Evolutionary conservation across 2,329 filamentous ascomycete species (phyloP).

Genomic region (Thielaviopsis euricoi): DNA sequence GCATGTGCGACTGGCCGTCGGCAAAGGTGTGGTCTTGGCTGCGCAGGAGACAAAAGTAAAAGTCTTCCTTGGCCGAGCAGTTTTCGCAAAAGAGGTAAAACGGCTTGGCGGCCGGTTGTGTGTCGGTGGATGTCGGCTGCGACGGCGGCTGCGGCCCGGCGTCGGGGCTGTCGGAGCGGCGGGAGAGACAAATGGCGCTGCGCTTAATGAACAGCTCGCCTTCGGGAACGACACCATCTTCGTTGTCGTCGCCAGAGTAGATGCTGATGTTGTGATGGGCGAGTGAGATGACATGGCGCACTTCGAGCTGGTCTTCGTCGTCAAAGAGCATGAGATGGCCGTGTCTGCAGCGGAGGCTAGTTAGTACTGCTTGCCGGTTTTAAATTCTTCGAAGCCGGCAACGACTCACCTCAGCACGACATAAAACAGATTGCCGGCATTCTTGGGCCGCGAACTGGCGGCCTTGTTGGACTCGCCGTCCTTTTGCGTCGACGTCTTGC

Average conservation of each 20-base stretch:
- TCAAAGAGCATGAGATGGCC: slow-evolving; percentile 97
- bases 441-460: slow-evolving; percentile 38
- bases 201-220: slow-evolving; percentile 92
- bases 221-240: slow-evolving; percentile 57
- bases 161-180: slow-evolving; percentile 40
- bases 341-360: slow-evolving; percentile 54
- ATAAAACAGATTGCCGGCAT: slow-evolving; percentile 78
- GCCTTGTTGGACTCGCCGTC: slow-evolving; percentile 32
- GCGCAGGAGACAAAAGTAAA: slow-evolving; percentile 81
- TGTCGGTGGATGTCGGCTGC: too few species aligned
- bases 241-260: slow-evolving; percentile 62
- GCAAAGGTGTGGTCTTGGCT: slow-evolving; percentile 56
- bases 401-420: slow-evolving; percentile 61
- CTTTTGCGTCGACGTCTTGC: slow-evolving; percentile 32
- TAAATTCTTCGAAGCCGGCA: too few species aligned
- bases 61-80: slow-evolving; percentile 92
- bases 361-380: too few species aligned
- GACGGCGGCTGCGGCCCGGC: slow-evolving; percentile 25
- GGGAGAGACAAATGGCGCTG: slow-evolving; percentile 70
- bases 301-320: slow-evolving; percentile 85
- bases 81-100: slow-evolving; percentile 94
- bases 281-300: slow-evolving; percentile 87
- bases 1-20: slow-evolving; percentile 22
- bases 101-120: slow-evolving; percentile 46
- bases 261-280: slow-evolving; percentile 75